A percentile compares a stretch with the other conserved stretches of the same genome.
These are phyloP conservation scores for Talaromyces sp. DNA, from an alignment of 2,329 filamentous ascomycete species.

Conservation along the genomic window DNA sequence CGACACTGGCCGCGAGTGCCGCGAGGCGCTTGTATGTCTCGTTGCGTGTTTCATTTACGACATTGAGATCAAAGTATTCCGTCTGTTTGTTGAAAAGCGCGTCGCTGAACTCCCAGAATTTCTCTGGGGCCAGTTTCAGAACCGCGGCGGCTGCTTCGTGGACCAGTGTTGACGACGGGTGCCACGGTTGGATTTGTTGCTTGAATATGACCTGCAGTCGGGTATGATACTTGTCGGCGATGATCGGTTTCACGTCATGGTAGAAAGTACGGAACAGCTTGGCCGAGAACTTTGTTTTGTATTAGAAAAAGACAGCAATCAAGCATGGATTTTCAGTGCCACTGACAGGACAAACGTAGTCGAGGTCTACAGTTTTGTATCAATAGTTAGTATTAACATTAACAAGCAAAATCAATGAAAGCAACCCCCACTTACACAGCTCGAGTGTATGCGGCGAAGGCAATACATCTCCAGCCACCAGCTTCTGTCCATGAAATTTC, in stretches of 20 bases:
- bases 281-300: slow-evolving; percentile 48
- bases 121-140: slow-evolving; percentile 60
- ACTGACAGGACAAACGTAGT: slow-evolving; percentile 75
- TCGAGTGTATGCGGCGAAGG: slow-evolving; percentile 32
- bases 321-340: slow-evolving; percentile 14
- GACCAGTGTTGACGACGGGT: slow-evolving; percentile 71
- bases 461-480: slow-evolving; percentile 16
- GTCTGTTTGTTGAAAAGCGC: slow-evolving; percentile 64
- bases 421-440: slow-evolving; percentile 26
- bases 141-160: slow-evolving; percentile 78
- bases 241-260: slow-evolving; percentile 57
- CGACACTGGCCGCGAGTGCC: slow-evolving; percentile 62
- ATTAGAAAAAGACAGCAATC: not conserved
- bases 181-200: slow-evolving; percentile 92
- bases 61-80: slow-evolving; percentile 76
- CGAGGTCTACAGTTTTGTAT: slow-evolving; percentile 54
- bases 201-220: slow-evolving; percentile 75
- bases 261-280: slow-evolving; percentile 76
- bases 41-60: slow-evolving; percentile 81
- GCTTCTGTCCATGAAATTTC: slow-evolving; percentile 51
- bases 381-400: not conserved
- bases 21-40: slow-evolving; percentile 75
- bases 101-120: slow-evolving; percentile 75
- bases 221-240: slow-evolving; percentile 55
- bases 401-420: not conserved